Conservation (phyloP, 257 asterid genomes). For the Solanum neorickii region DNA sequence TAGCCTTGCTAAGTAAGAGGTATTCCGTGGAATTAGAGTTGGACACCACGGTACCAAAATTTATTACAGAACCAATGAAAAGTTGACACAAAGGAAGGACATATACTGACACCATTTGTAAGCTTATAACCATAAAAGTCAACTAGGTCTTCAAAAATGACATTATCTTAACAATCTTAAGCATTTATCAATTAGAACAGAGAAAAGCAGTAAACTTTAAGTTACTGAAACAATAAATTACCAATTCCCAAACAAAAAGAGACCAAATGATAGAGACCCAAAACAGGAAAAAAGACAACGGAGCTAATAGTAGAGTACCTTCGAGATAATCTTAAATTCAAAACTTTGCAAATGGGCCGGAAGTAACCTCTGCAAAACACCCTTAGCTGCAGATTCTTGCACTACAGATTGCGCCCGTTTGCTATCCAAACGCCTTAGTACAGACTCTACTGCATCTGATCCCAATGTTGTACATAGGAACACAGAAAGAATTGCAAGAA, state of each 20-base stretch:
- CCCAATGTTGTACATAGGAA: conserved; percentile 13
- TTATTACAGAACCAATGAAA: background rate
- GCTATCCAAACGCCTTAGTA: conserved; percentile 41
- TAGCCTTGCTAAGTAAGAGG: background rate
- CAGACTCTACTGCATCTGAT: conserved; percentile 39
- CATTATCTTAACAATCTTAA: background rate
- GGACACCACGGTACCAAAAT: background rate
- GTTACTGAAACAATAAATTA: background rate
- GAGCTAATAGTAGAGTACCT: conserved; percentile 29
- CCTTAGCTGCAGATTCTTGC: conserved; percentile 81
- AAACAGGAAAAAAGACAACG: background rate
- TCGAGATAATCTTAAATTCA: conserved; percentile 42
- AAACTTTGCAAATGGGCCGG: conserved; percentile 72
- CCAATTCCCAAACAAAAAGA: background rate
- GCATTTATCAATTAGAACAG: background rate
- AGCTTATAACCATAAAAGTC: background rate
- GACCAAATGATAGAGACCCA: background rate
- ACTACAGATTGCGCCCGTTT: conserved; percentile 33
- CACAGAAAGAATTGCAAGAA: conserved; percentile 8
- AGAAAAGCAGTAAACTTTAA: background rate
- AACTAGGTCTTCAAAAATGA: background rate
- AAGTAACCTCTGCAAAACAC: conserved; percentile 68
- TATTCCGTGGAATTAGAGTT: background rate
- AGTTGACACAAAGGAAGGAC: background rate
- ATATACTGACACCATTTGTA: background rate